Conservation (phyloP, 208 protist genomes). For the Lotmaria passim region DNA sequence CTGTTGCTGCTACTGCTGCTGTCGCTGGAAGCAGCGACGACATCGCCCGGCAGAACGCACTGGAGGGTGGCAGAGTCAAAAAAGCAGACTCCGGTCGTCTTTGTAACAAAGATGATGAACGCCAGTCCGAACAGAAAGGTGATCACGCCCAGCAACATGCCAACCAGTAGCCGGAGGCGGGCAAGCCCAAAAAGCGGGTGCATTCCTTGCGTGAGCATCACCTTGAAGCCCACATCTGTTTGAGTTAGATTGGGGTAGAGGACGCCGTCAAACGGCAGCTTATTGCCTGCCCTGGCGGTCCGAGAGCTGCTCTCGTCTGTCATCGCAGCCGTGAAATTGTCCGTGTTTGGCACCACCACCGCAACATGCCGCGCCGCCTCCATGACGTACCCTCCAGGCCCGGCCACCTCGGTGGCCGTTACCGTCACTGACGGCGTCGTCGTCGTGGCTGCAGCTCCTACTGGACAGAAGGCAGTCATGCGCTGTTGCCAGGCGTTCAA, state of each 20-base stretch:
- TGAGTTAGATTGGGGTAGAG: slow-evolving; percentile 74
- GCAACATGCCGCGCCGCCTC: background rate
- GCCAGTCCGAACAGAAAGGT: slow-evolving; percentile 46
- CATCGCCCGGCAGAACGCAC: slow-evolving; percentile 24
- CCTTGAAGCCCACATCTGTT: slow-evolving; percentile 46
- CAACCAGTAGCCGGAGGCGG: slow-evolving; percentile 43
- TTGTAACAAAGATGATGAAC: slow-evolving; percentile 45
- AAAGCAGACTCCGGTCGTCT: slow-evolving; percentile 36
- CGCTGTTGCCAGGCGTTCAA: slow-evolving; percentile 23
- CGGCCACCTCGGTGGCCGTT: background rate
- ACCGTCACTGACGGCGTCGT: background rate
- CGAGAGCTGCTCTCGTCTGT: background rate
- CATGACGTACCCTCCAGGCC: background rate
- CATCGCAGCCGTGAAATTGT: no score
- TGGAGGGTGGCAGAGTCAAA: slow-evolving; percentile 1
- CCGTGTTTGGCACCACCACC: slow-evolving; percentile 8
- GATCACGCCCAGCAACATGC: slow-evolving; percentile 45
- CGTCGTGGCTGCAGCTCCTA: background rate
- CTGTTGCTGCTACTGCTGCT: background rate
- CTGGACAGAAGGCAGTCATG: background rate
- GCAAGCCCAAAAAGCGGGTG: slow-evolving; percentile 37
- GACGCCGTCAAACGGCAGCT: slow-evolving; percentile 54
- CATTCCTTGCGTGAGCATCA: slow-evolving; percentile 49
- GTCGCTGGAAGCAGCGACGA: background rate
- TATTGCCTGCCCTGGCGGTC: slow-evolving; percentile 6